Evolutionary conservation across 352 stramenopile species (phyloP).

Genomic region (Pythium dissimile): DNA sequence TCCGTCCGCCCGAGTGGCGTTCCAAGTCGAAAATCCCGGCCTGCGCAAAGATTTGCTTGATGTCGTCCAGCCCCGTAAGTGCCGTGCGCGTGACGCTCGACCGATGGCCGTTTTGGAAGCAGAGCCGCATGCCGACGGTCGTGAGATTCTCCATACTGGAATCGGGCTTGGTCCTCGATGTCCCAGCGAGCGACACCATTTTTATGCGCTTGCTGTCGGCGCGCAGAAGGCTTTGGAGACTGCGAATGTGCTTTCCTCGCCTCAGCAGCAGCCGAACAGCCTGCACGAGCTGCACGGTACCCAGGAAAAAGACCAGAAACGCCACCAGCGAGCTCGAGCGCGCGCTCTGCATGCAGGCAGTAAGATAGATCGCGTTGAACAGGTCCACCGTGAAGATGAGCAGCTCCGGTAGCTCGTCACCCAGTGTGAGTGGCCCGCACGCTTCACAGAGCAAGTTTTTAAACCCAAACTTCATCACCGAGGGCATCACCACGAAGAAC

Average conservation of each 20-base stretch:
- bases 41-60: constrained; percentile 6
- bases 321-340: constrained; percentile 11
- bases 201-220: neutral
- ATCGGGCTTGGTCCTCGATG: neutral
- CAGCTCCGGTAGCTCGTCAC: constrained; percentile 32
- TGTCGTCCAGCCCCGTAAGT: constrained; percentile 7
- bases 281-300: constrained; percentile 9
- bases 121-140: constrained; percentile 7
- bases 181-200: neutral
- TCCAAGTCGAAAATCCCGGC: neutral
- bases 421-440: constrained; percentile 16
- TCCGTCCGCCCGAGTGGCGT: neutral
- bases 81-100: constrained; percentile 12
- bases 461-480: constrained; percentile 21
- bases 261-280: constrained; percentile 6
- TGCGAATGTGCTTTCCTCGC: constrained; percentile 1
- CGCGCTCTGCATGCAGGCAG: constrained; percentile 32
- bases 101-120: constrained; percentile 11
- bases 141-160: constrained; percentile 4
- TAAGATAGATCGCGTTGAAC: constrained; percentile 39
- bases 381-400: constrained; percentile 41
- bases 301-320: constrained; percentile 10
- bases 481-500: constrained; percentile 18
- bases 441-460: constrained; percentile 21
- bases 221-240: neutral